Percentiles rank a stretch among this genome's conserved stretches.
Evolutionary conservation across 2,329 filamentous ascomycete species (phyloP).

Genomic region (Tolypocladium paradoxum): DNA sequence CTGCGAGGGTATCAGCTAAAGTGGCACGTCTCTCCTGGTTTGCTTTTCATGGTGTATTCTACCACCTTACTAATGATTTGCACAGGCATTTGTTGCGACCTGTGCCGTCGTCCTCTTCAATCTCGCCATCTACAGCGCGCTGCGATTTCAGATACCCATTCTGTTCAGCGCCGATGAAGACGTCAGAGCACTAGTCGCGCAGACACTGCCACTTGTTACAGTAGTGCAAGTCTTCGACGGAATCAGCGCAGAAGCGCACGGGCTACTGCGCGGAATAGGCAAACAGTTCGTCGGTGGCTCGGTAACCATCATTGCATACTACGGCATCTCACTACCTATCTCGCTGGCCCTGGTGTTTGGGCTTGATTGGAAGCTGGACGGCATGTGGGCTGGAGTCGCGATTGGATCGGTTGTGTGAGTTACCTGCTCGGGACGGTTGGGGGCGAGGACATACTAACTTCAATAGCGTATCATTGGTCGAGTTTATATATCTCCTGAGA

Average conservation of each 20-base stretch:
- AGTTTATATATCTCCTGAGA: conserved; percentile 33
- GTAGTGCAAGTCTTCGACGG: conserved; percentile 86
- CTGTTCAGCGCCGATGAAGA: conserved; percentile 62
- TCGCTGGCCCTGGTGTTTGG: conserved; percentile 68
- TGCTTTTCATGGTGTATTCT: conserved; percentile 4
- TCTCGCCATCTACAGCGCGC: conserved; percentile 50
- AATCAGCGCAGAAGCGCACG: conserved; percentile 66
- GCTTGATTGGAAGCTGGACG: conserved; percentile 61
- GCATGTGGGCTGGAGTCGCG: conserved; percentile 71
- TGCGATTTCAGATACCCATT: conserved; percentile 59
- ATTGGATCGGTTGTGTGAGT: conserved; percentile 54
- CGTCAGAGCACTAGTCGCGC: conserved; percentile 54
- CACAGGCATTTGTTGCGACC: conserved; percentile 46
- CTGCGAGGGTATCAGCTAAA: conserved; percentile 65
- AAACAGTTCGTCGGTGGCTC: conserved; percentile 80
- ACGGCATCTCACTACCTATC: conserved; percentile 71
- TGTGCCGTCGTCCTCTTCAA: conserved; percentile 65
- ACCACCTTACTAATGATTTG: neutral
- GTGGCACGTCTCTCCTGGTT: conserved; percentile 46
- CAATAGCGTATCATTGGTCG: conserved; percentile 20
- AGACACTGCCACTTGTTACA: conserved; percentile 65
- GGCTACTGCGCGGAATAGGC: conserved; percentile 72
- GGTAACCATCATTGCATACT: conserved; percentile 78
- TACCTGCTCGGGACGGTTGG: neutral
- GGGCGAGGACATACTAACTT: too few relatives aligned